A percentile compares a stretch with the other conserved stretches of the same genome.
phyloP scores from a whole-genome alignment of 2,329 filamentous ascomycete genomes.

The Colletotrichum sp. region DNA sequence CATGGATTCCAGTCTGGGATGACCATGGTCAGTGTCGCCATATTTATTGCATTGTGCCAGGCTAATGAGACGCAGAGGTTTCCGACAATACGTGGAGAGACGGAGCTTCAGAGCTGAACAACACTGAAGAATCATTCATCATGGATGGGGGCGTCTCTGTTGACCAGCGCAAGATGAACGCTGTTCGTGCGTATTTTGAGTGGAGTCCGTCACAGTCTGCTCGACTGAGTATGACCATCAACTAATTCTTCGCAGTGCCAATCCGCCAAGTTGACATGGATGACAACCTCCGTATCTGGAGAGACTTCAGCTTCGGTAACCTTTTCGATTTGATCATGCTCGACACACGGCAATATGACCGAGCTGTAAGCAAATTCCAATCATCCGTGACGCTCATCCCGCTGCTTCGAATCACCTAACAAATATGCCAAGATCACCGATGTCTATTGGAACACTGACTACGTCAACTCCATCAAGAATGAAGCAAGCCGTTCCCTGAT shows the following conservation, averaged over 20 bases:
- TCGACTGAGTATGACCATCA: too few species aligned
- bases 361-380: constrained; percentile 29
- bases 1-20: constrained; percentile 54
- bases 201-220: constrained; percentile 42
- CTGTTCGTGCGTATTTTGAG: constrained; percentile 73
- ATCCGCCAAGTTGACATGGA: constrained; percentile 67
- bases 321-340: constrained; percentile 72
- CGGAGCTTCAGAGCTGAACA: constrained; percentile 65
- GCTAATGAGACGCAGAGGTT: constrained; percentile 43
- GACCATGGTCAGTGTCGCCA: constrained; percentile 52
- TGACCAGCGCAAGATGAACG: constrained; percentile 77
- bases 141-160: constrained; percentile 65
- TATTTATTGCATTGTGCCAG: rapidly evolving
- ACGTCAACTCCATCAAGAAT: constrained; percentile 65
- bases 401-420: neutral
- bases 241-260: neutral
- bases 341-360: constrained; percentile 73
- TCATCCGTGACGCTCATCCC: neutral
- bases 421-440: constrained; percentile 27
- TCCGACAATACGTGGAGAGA: constrained; percentile 70
- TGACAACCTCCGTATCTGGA: constrained; percentile 73
- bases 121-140: constrained; percentile 70
- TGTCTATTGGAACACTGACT: constrained; percentile 63
- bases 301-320: constrained; percentile 68
- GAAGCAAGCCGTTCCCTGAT: constrained; percentile 73